Evolutionary conservation across 805 yeast genomes (phyloP).

Genomic region (Ogataea thermomethanolica): DNA sequence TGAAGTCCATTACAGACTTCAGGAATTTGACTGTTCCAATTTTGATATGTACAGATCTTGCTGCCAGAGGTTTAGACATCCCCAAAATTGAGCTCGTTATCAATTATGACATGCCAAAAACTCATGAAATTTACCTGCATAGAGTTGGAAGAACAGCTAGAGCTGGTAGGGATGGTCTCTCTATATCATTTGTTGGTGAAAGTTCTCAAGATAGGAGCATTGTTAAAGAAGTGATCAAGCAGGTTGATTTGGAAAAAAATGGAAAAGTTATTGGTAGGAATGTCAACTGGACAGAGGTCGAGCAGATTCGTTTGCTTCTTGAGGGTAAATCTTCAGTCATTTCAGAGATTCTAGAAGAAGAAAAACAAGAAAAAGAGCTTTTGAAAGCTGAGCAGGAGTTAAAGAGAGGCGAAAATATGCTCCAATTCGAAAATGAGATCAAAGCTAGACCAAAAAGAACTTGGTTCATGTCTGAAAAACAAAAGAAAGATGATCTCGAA

Average conservation of each 20-base stretch:
- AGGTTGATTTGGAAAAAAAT: slow-evolving; percentile 45
- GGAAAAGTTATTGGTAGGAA: slow-evolving; percentile 80
- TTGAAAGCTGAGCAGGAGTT: slow-evolving; percentile 88
- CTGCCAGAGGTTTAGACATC: slow-evolving; percentile 98
- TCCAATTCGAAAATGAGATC: slow-evolving; percentile 79
- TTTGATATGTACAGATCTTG: slow-evolving; percentile 93
- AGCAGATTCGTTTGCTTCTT: slow-evolving; percentile 57
- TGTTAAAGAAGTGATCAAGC: slow-evolving; percentile 85
- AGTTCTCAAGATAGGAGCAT: slow-evolving; percentile 79
- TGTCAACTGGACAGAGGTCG: slow-evolving; percentile 88
- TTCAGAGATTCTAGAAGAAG: slow-evolving; percentile 81
- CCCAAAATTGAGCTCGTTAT: slow-evolving; percentile 95
- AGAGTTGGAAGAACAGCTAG: slow-evolving; percentile 99
- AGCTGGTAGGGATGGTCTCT: slow-evolving; percentile 95
- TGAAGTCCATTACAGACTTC: slow-evolving; percentile 77
- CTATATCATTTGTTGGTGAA: slow-evolving; percentile 94
- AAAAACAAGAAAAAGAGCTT: slow-evolving; percentile 82
- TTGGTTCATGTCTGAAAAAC: slow-evolving; percentile 78
- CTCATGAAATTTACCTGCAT: slow-evolving; percentile 87
- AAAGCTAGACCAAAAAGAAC: slow-evolving; percentile 90
- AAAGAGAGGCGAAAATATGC: slow-evolving; percentile 76
- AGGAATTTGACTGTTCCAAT: slow-evolving; percentile 81
- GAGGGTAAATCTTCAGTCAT: slow-evolving; percentile 57
- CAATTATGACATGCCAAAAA: slow-evolving; percentile 94
- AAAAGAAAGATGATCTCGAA: slow-evolving; percentile 44